Base-by-base conservation (phyloP, 768 basidiomycete species). In the Rhizopogon salebrosus region DNA sequence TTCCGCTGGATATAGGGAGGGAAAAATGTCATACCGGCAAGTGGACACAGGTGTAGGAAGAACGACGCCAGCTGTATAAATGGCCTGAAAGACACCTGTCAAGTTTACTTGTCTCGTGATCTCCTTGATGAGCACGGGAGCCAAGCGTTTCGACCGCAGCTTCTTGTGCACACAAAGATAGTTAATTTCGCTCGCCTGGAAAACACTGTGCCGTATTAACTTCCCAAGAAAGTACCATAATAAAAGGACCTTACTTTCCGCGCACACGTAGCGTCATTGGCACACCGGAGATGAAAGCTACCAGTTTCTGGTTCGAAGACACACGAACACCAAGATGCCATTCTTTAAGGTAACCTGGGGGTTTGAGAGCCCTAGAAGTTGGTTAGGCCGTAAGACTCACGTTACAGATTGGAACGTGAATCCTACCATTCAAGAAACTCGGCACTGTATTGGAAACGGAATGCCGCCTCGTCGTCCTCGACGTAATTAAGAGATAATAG, bases 121-220 rank as follows among this genome's bases (percentile, higher is more conserved):
- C 64, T 99, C 97, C 67, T 97, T 97, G 72, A 99, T 98, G 46
- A 99, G 78, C 11, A 98, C 91, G 0, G 97, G 97, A 0, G 97
- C 87, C 22, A 98, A 75, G 37, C 97, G 88, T 67, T 98, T 98
- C 0, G 92, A 90, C 16, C 97, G 87, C 34, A 98, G 74, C 70
- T 97, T 98, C 75, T 99, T 99, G 79, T 97, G 95, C 1, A 98
- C 85, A 62, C 93, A 95, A 46, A 99, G 86, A 70, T 91, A 98
- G 69, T 98, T 99, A 74, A 99, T 95, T 70, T 98, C 97, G 66
- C 85, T 85, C 38, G 84, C 82, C 26, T 70, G 72, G 63, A 98
- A 78, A 5, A 75, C 70, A 41, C 90, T 94, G 55, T 34, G 53
- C 61, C 24, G n/a, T 13, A 37, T 59, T 43, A 59, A 54, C 41